Percentiles rank a stretch among this genome's conserved stretches.
Evolutionary conservation across 495 filamentous ascomycete genomes (phyloP).

Genomic region (Lasiosphaeria miniovina): DNA sequence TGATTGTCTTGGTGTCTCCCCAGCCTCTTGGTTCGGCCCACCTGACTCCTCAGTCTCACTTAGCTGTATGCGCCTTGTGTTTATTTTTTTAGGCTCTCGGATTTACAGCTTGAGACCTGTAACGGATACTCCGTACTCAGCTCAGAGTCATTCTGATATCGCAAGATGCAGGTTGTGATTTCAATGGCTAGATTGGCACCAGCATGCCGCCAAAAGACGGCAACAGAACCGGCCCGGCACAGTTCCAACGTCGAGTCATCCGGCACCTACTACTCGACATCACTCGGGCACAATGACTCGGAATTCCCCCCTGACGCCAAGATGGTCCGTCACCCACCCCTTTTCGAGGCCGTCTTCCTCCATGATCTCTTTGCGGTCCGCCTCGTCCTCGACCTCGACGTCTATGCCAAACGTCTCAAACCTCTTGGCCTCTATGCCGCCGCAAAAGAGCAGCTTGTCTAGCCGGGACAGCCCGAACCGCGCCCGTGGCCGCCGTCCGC

Average conservation of each 20-base stretch:
- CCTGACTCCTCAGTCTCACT: too few relatives aligned
- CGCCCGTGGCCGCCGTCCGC: slow-evolving; percentile 25
- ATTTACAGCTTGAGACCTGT: too few relatives aligned
- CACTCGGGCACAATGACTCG: not conserved
- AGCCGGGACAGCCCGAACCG: slow-evolving; percentile 46
- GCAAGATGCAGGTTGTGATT: too few relatives aligned
- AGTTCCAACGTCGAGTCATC: not conserved
- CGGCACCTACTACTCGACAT: not conserved
- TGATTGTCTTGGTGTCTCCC: too few relatives aligned
- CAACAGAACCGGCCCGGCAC: too few relatives aligned
- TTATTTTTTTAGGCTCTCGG: too few relatives aligned
- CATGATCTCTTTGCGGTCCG: slow-evolving; percentile 3
- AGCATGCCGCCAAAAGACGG: too few relatives aligned
- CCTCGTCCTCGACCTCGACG: slow-evolving; percentile 23
- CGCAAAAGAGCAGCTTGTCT: slow-evolving; percentile 49
- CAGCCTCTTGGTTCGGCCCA: too few relatives aligned
- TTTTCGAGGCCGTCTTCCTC: slow-evolving; percentile 11
- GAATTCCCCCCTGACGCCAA: slow-evolving; percentile 26
- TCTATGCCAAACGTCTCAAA: slow-evolving; percentile 45
- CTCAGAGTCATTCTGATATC: too few relatives aligned
- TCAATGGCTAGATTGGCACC: too few relatives aligned
- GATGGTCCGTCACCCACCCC: slow-evolving; percentile 29
- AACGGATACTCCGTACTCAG: too few relatives aligned
- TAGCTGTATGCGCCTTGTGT: too few relatives aligned
- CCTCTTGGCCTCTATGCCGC: slow-evolving; percentile 25